Conservation (phyloP, 2,329 filamentous ascomycete species). For the Daldinia eschscholtzii region DNA sequence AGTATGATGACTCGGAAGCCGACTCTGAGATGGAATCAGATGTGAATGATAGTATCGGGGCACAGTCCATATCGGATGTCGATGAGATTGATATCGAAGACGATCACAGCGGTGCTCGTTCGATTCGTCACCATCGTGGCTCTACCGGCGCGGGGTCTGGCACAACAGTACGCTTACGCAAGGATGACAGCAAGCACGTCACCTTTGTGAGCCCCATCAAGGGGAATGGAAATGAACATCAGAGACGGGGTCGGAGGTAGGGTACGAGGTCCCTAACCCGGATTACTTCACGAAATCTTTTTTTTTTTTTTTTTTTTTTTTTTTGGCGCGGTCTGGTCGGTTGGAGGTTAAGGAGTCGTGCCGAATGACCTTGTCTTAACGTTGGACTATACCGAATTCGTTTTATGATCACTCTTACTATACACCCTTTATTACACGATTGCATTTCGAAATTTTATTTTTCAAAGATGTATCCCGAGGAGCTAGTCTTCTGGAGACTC, state of each 20-base stretch:
- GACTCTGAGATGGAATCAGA: conserved; percentile 71
- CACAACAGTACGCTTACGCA: conserved; percentile 63
- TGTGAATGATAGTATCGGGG: conserved; percentile 67
- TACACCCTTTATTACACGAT: conserved; percentile 49
- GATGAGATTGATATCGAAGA: conserved; percentile 73
- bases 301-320: too few species aligned
- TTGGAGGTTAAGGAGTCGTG: conserved; percentile 10
- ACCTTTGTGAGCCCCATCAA: conserved; percentile 67
- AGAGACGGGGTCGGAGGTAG: conserved; percentile 48
- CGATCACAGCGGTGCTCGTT: conserved; percentile 61
- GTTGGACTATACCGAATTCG: conserved; percentile 43
- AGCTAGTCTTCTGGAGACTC: conserved; percentile 15
- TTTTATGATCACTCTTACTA: conserved; percentile 33
- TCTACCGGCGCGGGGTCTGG: conserved; percentile 52
- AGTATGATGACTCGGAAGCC: conserved; percentile 79
- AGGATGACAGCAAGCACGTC: conserved; percentile 68
- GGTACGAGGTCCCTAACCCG: conserved; percentile 26
- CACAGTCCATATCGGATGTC: conserved; percentile 71
- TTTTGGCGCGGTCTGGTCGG: conserved; percentile 6
- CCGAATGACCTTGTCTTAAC: conserved; percentile 9
- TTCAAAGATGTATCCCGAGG: conserved; percentile 25
- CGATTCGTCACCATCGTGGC: conserved; percentile 60
- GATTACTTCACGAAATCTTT: conserved; percentile 14
- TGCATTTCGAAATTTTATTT: conserved; percentile 17
- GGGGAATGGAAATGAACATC: conserved; percentile 55